These are phyloP conservation scores for Hypsizygus ulmarius DNA, from an alignment of 1,284 basidiomycete species.

Conservation along the genomic window DNA sequence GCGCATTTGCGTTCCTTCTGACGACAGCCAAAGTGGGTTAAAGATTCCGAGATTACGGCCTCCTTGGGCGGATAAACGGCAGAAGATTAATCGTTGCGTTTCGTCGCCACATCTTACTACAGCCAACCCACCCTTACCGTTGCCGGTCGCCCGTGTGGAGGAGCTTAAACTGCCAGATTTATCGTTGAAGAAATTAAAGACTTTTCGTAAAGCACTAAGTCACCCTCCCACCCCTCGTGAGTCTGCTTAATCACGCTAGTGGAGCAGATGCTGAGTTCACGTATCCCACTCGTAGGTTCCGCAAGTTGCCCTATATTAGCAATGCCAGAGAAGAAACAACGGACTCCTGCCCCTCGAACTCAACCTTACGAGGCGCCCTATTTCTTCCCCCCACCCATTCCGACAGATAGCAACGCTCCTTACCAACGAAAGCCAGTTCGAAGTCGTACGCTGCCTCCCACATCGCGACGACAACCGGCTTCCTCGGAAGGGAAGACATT, in stretches of 20 bases:
- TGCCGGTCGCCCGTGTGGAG: slow-evolving; percentile 1
- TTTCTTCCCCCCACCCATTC: slow-evolving; percentile 49
- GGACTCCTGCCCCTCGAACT: slow-evolving; percentile 42
- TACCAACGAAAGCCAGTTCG: slow-evolving; percentile 30
- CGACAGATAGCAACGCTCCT: slow-evolving; percentile 12
- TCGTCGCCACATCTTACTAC: slow-evolving; percentile 21
- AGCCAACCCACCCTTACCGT: slow-evolving; percentile 4
- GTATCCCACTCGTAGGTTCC: slow-evolving; percentile 15
- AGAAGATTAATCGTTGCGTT: slow-evolving; percentile 15
- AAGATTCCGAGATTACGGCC: slow-evolving; percentile 17
- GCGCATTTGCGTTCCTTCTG: slow-evolving; percentile 11
- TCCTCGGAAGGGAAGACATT: not conserved
- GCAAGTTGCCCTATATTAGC: slow-evolving; percentile 18
- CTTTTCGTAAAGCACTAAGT: slow-evolving; percentile 8
- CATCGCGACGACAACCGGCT: not conserved
- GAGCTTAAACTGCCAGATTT: slow-evolving; percentile 1
- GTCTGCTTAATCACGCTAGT: not conserved
- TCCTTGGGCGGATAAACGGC: slow-evolving; percentile 17
- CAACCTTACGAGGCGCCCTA: slow-evolving; percentile 62
- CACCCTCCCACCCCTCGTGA: slow-evolving; percentile 8
- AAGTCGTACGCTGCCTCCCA: slow-evolving; percentile 18
- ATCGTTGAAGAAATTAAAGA: slow-evolving; percentile 12
- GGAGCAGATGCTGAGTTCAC: not conserved
- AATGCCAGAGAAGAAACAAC: slow-evolving; percentile 10
- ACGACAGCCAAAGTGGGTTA: slow-evolving; percentile 10